Evolutionary conservation across 805 yeast species (phyloP).

Genomic region (Wickerhamomyces bisporus): DNA sequence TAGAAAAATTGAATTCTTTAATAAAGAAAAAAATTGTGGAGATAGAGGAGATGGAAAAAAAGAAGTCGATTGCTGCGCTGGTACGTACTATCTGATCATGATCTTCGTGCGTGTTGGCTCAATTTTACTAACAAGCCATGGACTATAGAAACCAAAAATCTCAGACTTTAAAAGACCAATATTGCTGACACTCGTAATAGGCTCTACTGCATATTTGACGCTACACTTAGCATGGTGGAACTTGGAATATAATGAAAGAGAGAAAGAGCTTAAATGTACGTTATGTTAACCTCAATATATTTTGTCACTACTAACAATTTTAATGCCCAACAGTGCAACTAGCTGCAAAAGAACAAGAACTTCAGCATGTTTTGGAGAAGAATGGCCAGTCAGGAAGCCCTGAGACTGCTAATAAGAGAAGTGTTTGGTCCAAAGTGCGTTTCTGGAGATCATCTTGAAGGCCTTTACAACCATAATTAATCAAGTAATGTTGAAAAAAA

Average conservation of each 20-base stretch:
- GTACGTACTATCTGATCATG: slow-evolving; percentile 13
- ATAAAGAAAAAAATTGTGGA: slow-evolving; percentile 18
- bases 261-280: slow-evolving; percentile 17
- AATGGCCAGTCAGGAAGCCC: background rate
- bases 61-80: slow-evolving; percentile 6
- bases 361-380: background rate
- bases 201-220: slow-evolving; percentile 19
- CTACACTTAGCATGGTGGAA: slow-evolving; percentile 23
- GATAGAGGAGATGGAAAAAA: slow-evolving; percentile 14
- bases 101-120: background rate
- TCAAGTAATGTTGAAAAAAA: too few relatives aligned
- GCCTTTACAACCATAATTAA: too few relatives aligned
- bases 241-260: slow-evolving; percentile 17
- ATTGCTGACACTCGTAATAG: slow-evolving; percentile 17
- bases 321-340: slow-evolving; percentile 12
- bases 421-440: background rate
- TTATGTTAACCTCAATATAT: background rate
- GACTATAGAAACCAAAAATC: slow-evolving; percentile 18
- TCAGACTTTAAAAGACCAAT: slow-evolving; percentile 23
- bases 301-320: too few relatives aligned
- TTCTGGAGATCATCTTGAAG: background rate
- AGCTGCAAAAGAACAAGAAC: slow-evolving; percentile 9
- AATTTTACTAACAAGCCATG: slow-evolving; percentile 1
- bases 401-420: background rate
- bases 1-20: slow-evolving; percentile 18